Evolutionary conservation across 1,284 basidiomycete species (phyloP).

Genomic region (Tylopilus sp.): DNA sequence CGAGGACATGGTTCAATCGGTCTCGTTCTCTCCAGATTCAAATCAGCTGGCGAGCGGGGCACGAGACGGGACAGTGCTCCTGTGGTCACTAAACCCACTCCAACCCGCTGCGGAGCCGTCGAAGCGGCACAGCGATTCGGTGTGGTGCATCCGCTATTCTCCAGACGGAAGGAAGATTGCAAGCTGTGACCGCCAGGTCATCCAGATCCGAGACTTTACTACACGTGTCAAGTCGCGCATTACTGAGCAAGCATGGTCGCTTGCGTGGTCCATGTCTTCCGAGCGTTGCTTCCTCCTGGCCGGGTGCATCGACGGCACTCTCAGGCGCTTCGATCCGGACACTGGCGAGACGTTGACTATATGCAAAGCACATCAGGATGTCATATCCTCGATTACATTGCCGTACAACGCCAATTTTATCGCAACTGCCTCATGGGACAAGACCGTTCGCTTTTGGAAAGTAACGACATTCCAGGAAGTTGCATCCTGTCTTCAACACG

Average conservation of each 20-base stretch:
- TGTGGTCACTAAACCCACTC: slow-evolving; percentile 30
- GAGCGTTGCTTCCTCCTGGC: slow-evolving; percentile 21
- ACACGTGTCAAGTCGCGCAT: slow-evolving; percentile 14
- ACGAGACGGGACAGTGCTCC: slow-evolving; percentile 31
- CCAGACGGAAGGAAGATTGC: slow-evolving; percentile 32
- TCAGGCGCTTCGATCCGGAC: slow-evolving; percentile 25
- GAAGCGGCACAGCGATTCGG: slow-evolving; percentile 18
- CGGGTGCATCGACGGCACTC: slow-evolving; percentile 29
- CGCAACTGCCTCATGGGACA: slow-evolving; percentile 37
- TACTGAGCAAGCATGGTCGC: slow-evolving; percentile 33
- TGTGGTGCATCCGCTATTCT: slow-evolving; percentile 35
- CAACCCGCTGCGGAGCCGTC: slow-evolving; percentile 22
- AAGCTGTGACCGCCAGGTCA: slow-evolving; percentile 30
- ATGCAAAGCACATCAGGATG: slow-evolving; percentile 22
- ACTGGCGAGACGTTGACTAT: slow-evolving; percentile 12
- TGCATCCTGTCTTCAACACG: slow-evolving; percentile 27
- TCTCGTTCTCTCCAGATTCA: slow-evolving; percentile 34
- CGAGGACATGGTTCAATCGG: slow-evolving; percentile 17
- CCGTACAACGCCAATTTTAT: slow-evolving; percentile 27
- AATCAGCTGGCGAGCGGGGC: slow-evolving; percentile 30
- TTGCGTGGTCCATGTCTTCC: slow-evolving; percentile 26
- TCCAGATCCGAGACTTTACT: slow-evolving; percentile 30
- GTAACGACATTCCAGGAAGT: slow-evolving; percentile 26
- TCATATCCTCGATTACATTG: slow-evolving; percentile 25
- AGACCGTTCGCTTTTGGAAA: slow-evolving; percentile 36